Evolutionary conservation across 306 rosid genomes (phyloP), one percentile per base, ranked within the genome.

Genomic region (Ochetophila trinervis): DNA sequence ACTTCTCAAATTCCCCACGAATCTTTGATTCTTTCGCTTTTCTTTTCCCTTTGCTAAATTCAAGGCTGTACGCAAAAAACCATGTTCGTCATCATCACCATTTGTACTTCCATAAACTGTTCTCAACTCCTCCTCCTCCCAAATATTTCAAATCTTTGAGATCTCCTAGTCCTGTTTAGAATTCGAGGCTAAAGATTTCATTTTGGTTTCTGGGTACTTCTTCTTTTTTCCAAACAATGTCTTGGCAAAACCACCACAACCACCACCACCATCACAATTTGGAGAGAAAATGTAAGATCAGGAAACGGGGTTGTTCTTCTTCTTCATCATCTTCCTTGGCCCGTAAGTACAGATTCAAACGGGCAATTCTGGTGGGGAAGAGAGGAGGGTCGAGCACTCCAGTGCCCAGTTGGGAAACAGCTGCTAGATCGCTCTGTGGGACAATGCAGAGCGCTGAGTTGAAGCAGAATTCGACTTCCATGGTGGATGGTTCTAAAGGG

Each of bases 361-460:
- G 86, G 50, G 76, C 80, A 35, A 79, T 86, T 79, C 74, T 83
- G 71, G 78, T 77, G 42, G 79, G 81, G 7, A 84, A 81, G 53
- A 69, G 76, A 55, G 91, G 85, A 53, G 89, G 95, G n/a, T 75
- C 85, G 0, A 85, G 45, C 66, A 89, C 89, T 20, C 91, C 93
- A 1, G 84, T 83, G 20, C 96, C 97, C 12, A 63, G 78, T 73
- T 91, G 95, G 97, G 84, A 83, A 49, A 83, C 85, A 19, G 3
- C 16, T 11, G 30, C 0, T 44, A 68, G 76, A 62, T 57, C 21
- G n/a, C 23, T 27, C 2, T 4, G 11, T 18, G 44, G 59, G 15
- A 51, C 44, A 27, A 30, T 22, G 60, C 54, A 63, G 11, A 63
- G 32, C 24, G 23, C 56, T 63, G 49, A n/a, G 45, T 9, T 40